Base-by-base conservation (phyloP, 345 rosid species). In the Linum trigynum region DNA sequence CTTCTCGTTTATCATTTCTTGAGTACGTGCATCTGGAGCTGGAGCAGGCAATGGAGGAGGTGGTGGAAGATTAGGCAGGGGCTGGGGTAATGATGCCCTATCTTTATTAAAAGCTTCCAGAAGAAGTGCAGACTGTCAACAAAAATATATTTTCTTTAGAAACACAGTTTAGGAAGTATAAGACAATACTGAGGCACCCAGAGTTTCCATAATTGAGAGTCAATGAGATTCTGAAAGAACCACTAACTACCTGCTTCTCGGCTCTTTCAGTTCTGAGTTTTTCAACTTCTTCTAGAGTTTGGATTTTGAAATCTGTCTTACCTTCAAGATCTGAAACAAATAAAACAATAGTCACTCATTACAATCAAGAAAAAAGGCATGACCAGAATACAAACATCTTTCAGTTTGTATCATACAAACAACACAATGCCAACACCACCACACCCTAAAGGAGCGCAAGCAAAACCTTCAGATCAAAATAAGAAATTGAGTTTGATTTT, bases 101-200 rank as follows among this genome's bases (percentile, higher is more conserved):
- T 95, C 99, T 81, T 91, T 95, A 66, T 91, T 95, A 79, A 95
- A 95, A 74, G 97, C 97, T 74, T 91, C 99, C 87, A 95, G 78
- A 65, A 95, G 96, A 65, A 91, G 85, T 72, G 79, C 82, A 55
- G 99, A 87, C 99, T 94, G 80, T 62, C 64, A 69, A 48, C 68
- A 70, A 63, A 5, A 37, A 38, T 23, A 23, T 23, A 23, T 23
- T 23, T 23, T 23, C 32, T 23, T 23, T 23, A 23, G 32, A 23
- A 38, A 15, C 16, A 37, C 39, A n/a, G 38, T 17, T 16, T n/a
- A 11, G 39, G 41, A 41, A 53, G 39, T 36, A 36, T 36, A 59
- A 15, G 9, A 35, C 8, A 38, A n/a, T 17, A 2, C 12, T 2
- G 35, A 16, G 12, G 5, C 23, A 15, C 50, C 61, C 59, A 45